A percentile compares a stretch with the other conserved stretches of the same genome.
These are phyloP conservation scores for Ligustrum vulgare DNA, from an alignment of 257 asterid genomes.

Conservation along the genomic window DNA sequence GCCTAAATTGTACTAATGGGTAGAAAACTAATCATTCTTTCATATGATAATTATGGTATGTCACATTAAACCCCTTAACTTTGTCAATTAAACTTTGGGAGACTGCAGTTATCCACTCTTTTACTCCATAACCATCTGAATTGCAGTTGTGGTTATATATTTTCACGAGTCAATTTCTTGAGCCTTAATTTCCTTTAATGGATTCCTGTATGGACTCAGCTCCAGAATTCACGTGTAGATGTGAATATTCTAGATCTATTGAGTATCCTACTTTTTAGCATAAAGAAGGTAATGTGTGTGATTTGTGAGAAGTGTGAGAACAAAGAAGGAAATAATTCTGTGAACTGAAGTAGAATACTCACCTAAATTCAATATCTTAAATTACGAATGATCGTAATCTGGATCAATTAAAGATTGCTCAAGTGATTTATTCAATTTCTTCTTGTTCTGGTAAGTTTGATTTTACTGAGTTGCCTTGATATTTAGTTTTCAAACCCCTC, in stretches of 20 bases:
- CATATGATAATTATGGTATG: not conserved
- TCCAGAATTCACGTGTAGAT: not conserved
- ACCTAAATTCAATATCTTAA: not conserved
- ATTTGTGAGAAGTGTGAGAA: not conserved
- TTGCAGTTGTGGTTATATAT: not conserved
- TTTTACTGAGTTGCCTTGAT: not conserved
- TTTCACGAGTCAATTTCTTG: not conserved
- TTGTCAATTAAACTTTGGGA: not conserved
- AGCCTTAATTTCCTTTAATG: no score
- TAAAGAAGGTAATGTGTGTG: not conserved
- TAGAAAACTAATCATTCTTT: not conserved
- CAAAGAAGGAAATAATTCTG: not conserved
- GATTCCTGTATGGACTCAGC: not conserved
- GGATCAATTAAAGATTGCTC: not conserved
- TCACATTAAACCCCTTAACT: not conserved
- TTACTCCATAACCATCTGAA: not conserved
- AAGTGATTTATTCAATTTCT: not conserved
- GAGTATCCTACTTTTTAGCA: not conserved
- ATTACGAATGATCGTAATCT: not conserved
- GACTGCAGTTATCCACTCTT: not conserved
- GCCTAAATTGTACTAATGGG: not conserved
- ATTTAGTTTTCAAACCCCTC: not conserved
- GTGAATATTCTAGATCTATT: not conserved
- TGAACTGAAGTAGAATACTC: not conserved
- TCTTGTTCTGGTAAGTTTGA: not conserved